These are phyloP conservation scores for Lodderomyces beijingensis DNA, from an alignment of 1,139 yeast species.

Conservation along the genomic window DNA sequence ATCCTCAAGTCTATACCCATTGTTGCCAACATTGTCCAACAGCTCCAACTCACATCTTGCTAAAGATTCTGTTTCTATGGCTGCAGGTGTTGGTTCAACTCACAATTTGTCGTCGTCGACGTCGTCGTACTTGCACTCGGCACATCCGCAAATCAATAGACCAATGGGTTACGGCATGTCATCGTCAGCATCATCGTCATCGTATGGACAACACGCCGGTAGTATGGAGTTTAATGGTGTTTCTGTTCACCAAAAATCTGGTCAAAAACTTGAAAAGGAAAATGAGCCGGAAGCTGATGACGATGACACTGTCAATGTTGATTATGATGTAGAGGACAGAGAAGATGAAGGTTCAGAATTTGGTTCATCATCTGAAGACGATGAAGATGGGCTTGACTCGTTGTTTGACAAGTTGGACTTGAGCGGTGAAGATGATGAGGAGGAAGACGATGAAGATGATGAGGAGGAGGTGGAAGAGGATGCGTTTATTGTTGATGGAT, in stretches of 20 bases:
- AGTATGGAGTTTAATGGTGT: slow-evolving; percentile 39
- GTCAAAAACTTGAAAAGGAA: slow-evolving; percentile 16
- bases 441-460: slow-evolving; percentile 11
- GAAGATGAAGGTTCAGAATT: slow-evolving; percentile 8
- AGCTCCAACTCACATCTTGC: slow-evolving; percentile 1
- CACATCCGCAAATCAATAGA: slow-evolving; percentile 32
- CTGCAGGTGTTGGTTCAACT: slow-evolving; percentile 19
- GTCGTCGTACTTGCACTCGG: background rate
- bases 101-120: slow-evolving; percentile 17
- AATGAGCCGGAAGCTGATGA: slow-evolving; percentile 12
- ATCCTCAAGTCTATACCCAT: slow-evolving; percentile 22
- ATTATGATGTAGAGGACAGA: slow-evolving; percentile 10
- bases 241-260: slow-evolving; percentile 36
- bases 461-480: slow-evolving; percentile 9
- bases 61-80: slow-evolving; percentile 7
- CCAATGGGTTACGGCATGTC: slow-evolving; percentile 17
- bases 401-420: slow-evolving; percentile 14
- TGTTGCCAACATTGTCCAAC: slow-evolving; percentile 21
- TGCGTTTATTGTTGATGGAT: slow-evolving; percentile 13
- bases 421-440: slow-evolving; percentile 9
- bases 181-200: background rate
- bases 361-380: slow-evolving; percentile 14
- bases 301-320: slow-evolving; percentile 8
- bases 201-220: slow-evolving; percentile 15
- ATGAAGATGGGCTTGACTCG: slow-evolving; percentile 17